These are phyloP conservation scores for Aspergillus aculeatinus DNA, from an alignment of 2,329 filamentous ascomycete species.

Conservation along the genomic window DNA sequence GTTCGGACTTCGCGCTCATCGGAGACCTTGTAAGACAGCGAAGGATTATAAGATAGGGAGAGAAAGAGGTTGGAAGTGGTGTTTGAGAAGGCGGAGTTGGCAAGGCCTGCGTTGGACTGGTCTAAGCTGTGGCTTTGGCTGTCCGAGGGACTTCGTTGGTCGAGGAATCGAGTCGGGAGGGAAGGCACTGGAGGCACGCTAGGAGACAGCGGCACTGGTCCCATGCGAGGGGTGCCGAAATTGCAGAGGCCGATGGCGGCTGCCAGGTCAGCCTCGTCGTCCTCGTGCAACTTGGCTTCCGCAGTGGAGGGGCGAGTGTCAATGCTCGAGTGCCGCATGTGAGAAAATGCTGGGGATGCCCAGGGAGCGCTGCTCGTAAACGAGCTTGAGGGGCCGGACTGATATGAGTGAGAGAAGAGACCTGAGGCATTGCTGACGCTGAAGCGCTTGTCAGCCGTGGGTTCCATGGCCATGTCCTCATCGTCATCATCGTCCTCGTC, in stretches of 20 bases:
- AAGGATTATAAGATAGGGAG: conserved; percentile 45
- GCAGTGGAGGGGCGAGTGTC: conserved; percentile 77
- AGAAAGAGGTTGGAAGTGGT: conserved; percentile 43
- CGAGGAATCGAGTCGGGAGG: conserved; percentile 76
- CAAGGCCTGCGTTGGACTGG: conserved; percentile 43
- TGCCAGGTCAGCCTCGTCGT: conserved; percentile 83
- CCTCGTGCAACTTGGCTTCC: conserved; percentile 69
- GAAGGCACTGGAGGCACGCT: conserved; percentile 87
- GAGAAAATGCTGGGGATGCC: conserved; percentile 46
- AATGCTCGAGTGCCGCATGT: conserved; percentile 72
- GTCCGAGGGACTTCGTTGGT: conserved; percentile 60
- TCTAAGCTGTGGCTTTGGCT: conserved; percentile 56
- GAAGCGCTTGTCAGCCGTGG: conserved; percentile 57
- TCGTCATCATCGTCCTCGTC: conserved; percentile 52
- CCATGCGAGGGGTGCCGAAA: conserved; percentile 74
- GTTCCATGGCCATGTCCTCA: conserved; percentile 48
- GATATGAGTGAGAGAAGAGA: conserved; percentile 72
- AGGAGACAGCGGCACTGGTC: conserved; percentile 61
- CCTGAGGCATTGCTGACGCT: conserved; percentile 48
- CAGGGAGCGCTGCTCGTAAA: conserved; percentile 55
- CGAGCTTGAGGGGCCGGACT: conserved; percentile 63
- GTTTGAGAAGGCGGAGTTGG: conserved; percentile 34
- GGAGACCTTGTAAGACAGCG: conserved; percentile 49
- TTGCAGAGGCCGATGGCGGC: conserved; percentile 88
- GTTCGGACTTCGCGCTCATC: conserved; percentile 65